Evolutionary conservation across 2,329 filamentous ascomycete species (phyloP).

Genomic region (Fusarium miscanthi): DNA sequence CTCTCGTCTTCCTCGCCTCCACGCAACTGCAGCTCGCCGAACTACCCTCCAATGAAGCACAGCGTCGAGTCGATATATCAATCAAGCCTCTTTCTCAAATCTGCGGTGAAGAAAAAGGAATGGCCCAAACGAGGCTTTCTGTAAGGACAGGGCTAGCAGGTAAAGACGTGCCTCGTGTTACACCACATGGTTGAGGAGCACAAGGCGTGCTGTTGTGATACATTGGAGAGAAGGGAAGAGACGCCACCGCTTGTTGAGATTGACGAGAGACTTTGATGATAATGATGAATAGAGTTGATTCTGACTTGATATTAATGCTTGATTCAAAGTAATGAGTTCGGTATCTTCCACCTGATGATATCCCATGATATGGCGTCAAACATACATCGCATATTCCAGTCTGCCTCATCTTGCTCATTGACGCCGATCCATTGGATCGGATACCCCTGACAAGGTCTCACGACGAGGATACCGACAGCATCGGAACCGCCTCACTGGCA

Average conservation of each 20-base stretch:
- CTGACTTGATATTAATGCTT: too few relatives aligned
- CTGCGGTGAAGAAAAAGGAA: constrained; percentile 27
- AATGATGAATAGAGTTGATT: background rate
- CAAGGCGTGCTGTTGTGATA: constrained; percentile 24
- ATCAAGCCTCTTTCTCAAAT: constrained; percentile 14
- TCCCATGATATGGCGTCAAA: background rate
- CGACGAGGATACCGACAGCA: constrained; percentile 38
- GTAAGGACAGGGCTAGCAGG: constrained; percentile 5
- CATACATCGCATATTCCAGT: background rate
- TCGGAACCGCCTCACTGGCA: constrained; percentile 39
- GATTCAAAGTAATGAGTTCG: background rate
- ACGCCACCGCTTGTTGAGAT: constrained; percentile 33
- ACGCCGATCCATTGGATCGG: constrained; percentile 38
- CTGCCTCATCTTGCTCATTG: background rate
- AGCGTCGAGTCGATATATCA: constrained; percentile 13
- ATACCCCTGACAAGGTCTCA: constrained; percentile 34
- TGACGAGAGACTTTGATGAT: background rate
- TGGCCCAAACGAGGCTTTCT: background rate
- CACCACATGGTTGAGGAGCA: constrained; percentile 35
- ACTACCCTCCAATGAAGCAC: constrained; percentile 7
- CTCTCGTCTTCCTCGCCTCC: background rate
- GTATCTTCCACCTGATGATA: background rate
- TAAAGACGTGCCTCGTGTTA: constrained; percentile 7
- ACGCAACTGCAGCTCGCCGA: constrained; percentile 31
- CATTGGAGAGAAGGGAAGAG: constrained; percentile 19